These are phyloP conservation scores for Starmerella vaccinii DNA, from an alignment of 805 yeast genomes.

Conservation along the genomic window DNA sequence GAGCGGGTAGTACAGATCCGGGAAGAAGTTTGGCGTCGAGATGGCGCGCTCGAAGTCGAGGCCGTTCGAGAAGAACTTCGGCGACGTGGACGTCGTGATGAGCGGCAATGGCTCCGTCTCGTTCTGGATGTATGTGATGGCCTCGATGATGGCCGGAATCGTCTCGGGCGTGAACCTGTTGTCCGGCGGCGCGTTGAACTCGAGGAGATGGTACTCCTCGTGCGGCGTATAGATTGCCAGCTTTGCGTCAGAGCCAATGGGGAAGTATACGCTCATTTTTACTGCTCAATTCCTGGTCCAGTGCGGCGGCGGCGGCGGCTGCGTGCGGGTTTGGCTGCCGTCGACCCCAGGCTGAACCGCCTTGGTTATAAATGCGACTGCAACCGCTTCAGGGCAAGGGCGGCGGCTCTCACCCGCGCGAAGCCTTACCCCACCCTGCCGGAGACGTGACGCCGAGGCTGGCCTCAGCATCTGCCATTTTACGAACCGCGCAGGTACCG, in stretches of 20 bases:
- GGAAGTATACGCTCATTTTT: conserved; percentile 7
- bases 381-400: no score
- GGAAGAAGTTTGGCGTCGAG: conserved; percentile 31
- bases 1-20: conserved; percentile 28
- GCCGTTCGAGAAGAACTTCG: conserved; percentile 35
- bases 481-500: no score
- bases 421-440: no score
- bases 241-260: conserved; percentile 13
- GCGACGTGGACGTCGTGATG: conserved; percentile 31
- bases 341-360: no score
- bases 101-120: conserved; percentile 29
- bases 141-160: conserved; percentile 30
- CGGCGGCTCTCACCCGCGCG: neutral
- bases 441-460: no score
- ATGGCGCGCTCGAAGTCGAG: conserved; percentile 32
- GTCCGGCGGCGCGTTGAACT: conserved; percentile 31
- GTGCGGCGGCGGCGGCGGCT: no score
- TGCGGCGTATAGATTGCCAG: conserved; percentile 10
- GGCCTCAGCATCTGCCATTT: no score
- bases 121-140: conserved; percentile 27
- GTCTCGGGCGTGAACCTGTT: conserved; percentile 31
- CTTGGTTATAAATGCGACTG: no score
- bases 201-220: conserved; percentile 28
- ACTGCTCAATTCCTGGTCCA: neutral
- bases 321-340: no score